Percentiles rank a stretch among this genome's conserved stretches.
Evolutionary conservation across 2,329 filamentous ascomycete genomes (phyloP).

Genomic region (Samsoniella hepiali): DNA sequence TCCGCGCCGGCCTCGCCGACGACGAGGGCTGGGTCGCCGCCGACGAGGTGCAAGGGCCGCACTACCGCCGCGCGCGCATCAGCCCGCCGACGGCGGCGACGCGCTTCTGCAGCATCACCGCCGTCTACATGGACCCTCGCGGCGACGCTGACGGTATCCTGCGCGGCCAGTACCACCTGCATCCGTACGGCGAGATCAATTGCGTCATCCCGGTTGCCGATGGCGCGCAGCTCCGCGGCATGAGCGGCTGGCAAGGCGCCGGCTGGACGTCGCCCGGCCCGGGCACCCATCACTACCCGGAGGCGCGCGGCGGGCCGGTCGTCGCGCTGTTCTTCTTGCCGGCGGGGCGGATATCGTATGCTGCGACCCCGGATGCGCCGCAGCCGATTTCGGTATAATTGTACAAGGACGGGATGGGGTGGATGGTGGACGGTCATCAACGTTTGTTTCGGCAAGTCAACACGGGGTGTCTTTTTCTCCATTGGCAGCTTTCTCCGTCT

Average conservation of each 20-base stretch:
- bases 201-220: constrained; percentile 50
- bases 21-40: constrained; percentile 44
- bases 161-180: constrained; percentile 50
- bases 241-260: constrained; percentile 54
- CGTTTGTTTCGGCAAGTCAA: neutral
- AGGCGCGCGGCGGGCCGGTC: constrained; percentile 47
- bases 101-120: constrained; percentile 53
- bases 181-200: constrained; percentile 55
- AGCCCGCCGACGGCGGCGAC: constrained; percentile 43
- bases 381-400: constrained; percentile 33
- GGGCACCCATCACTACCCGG: constrained; percentile 56
- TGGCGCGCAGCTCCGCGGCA: constrained; percentile 49
- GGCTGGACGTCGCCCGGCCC: constrained; percentile 55
- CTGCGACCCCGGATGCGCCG: constrained; percentile 40
- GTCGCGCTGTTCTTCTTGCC: constrained; percentile 55
- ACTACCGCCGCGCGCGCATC: constrained; percentile 47
- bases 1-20: constrained; percentile 35
- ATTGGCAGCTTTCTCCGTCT: too few species aligned
- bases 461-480: neutral
- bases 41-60: constrained; percentile 41
- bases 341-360: constrained; percentile 51
- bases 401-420: neutral
- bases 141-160: constrained; percentile 39
- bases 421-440: too few species aligned
- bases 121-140: constrained; percentile 53